Conservation (phyloP, 2,329 filamentous ascomycete species). For the Ophiognomonia clavigignenti-juglandacearum region DNA sequence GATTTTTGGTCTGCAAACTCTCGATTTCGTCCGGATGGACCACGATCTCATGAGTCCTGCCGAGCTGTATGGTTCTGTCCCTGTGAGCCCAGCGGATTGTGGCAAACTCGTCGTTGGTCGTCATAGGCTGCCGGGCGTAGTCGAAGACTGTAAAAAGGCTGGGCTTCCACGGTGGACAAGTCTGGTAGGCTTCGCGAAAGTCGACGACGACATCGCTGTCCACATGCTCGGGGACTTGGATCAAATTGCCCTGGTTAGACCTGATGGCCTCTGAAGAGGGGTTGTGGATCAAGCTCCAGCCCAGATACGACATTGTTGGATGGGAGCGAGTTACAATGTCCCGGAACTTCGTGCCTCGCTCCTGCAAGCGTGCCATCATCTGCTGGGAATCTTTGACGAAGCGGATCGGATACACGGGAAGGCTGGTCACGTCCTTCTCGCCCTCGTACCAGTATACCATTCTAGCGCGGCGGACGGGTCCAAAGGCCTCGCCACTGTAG, state of each 20-base stretch:
- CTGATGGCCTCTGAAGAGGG: conserved; percentile 2
- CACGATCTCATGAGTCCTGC: no score
- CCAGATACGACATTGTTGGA: conserved; percentile 1
- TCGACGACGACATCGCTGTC: conserved; percentile 10
- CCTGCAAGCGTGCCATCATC: neutral
- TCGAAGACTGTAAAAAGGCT: neutral
- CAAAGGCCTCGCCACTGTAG: conserved; percentile 1
- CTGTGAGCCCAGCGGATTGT: neutral
- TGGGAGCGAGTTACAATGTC: neutral
- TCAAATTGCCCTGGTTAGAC: neutral
- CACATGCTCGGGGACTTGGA: conserved; percentile 2
- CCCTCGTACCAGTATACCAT: conserved; percentile 1
- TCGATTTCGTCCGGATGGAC: no score
- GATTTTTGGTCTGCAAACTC: no score
- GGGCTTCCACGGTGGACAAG: conserved; percentile 1
- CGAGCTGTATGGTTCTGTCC: no score
- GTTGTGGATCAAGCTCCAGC: conserved; percentile 5
- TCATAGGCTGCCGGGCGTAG: neutral
- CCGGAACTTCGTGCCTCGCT: neutral
- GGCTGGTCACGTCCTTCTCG: neutral
- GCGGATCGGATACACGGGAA: conserved; percentile 6
- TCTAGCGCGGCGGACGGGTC: neutral
- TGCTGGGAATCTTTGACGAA: conserved; percentile 5
- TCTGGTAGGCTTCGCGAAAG: conserved; percentile 4
- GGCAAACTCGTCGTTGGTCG: neutral